Percentiles rank a stretch among this genome's conserved stretches.
Evolutionary conservation across 805 yeast species (phyloP).

Genomic region (Candida anglica): DNA sequence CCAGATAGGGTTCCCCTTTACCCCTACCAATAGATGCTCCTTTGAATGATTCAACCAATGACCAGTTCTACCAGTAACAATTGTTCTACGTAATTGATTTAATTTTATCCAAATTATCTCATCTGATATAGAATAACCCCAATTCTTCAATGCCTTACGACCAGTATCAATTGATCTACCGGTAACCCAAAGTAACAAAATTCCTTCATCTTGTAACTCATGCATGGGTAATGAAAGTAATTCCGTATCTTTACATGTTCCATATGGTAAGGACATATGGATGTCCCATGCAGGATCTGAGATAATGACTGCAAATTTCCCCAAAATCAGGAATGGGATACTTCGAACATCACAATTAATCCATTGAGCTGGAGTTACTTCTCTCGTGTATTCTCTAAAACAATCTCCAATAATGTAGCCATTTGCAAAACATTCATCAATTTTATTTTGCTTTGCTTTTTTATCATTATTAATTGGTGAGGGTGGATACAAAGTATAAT

Average conservation of each 20-base stretch:
- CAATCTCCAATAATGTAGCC: constrained; percentile 51
- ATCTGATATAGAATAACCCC: constrained; percentile 81
- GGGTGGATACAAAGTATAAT: constrained; percentile 47
- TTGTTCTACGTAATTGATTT: constrained; percentile 81
- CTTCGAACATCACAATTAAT: constrained; percentile 77
- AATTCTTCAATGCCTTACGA: constrained; percentile 62
- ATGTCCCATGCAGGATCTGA: constrained; percentile 98
- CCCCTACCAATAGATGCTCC: constrained; percentile 82
- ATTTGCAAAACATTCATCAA: constrained; percentile 10
- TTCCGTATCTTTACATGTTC: constrained; percentile 75
- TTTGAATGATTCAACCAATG: constrained; percentile 96
- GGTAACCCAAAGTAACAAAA: constrained; percentile 88
- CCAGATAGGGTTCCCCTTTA: constrained; percentile 80
- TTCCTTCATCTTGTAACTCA: constrained; percentile 76
- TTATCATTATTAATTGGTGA: constrained; percentile 9
- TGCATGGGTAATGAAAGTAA: constrained; percentile 62
- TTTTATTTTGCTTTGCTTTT: not conserved
- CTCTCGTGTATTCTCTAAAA: constrained; percentile 29
- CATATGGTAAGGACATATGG: constrained; percentile 80
- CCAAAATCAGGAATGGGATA: constrained; percentile 66
- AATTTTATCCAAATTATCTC: constrained; percentile 90
- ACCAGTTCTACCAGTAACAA: constrained; percentile 94
- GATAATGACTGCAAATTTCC: constrained; percentile 76
- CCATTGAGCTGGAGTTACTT: constrained; percentile 67
- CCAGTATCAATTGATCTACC: constrained; percentile 92